Base-by-base conservation (phyloP, 2,329 filamentous ascomycete species). In the Pseudogymnoascus sp. region DNA sequence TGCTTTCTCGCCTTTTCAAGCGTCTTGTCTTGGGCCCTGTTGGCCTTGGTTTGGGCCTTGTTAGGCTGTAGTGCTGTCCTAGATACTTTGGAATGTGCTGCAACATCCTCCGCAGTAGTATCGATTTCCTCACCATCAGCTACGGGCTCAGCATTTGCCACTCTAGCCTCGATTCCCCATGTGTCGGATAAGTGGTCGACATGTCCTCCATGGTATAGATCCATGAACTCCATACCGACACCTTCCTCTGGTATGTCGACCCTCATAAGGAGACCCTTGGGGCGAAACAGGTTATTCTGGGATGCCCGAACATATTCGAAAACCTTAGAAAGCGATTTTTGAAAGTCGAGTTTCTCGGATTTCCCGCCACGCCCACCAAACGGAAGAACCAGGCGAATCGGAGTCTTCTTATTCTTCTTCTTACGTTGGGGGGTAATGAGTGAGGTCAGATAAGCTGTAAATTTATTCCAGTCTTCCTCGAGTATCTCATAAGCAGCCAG, bases 231-330 rank as follows among this genome's bases (percentile, higher is more conserved):
- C 7, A 68, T 61, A 1, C 67, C 65, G 37, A 61, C 63, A n/a
- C 65, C 52, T 40, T 70, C 67, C 0, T 64, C 65, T n/a, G 68
- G 67, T 64, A 68, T 67, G 31, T 69, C 68, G 3, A 68, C 25
- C 14, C 67, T 60, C 63, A 69, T 64, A 16, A 70, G 28, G 14
- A 68, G 49, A 2, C 66, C 65, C n/a, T 64, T 63, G n/a, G 62
- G 63, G 4, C 67, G 64, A 35, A 69, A 69, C 28, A 52, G 63
- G 9, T 64, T 43, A 0, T 60, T 55, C 61, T 69, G 67, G 60
- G 62, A 65, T 14, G 60, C 59, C 6, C 64, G 63, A 16, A 63
- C 65, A 21, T 61, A 60, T 45, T 69, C 66, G 31, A 67, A 63
- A 21, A 67, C 59, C 3, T 63, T n/a, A 6, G 68, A 67, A 23